phyloP scores from a whole-genome alignment of 352 stramenopile species.

The Phytophthora cryptogea region DNA sequence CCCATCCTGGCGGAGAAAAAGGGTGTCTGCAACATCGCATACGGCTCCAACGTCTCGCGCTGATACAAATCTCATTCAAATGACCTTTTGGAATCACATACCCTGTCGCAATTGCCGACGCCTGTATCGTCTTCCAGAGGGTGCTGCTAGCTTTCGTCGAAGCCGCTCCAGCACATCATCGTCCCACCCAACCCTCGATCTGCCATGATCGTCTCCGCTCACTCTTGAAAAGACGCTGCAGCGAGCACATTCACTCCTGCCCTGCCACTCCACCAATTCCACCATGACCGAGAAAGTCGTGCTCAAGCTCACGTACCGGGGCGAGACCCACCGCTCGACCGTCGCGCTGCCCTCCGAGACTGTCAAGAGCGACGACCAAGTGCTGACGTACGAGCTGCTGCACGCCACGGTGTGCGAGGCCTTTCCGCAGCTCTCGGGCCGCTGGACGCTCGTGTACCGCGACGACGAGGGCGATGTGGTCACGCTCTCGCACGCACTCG shows the following conservation, averaged over 20 bases:
- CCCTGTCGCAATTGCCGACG: not conserved
- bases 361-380: slow-evolving; percentile 17
- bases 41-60: not conserved
- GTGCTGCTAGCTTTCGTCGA: slow-evolving; percentile 6
- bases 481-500: slow-evolving; percentile 52
- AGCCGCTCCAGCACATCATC: slow-evolving; percentile 18
- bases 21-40: slow-evolving; percentile 3
- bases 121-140: not conserved
- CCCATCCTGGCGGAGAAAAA: slow-evolving; percentile 28
- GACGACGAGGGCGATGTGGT: slow-evolving; percentile 76
- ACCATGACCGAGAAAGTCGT: slow-evolving; percentile 36
- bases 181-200: slow-evolving; percentile 24
- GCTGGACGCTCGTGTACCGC: slow-evolving; percentile 66
- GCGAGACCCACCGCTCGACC: slow-evolving; percentile 51
- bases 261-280: not conserved
- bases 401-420: slow-evolving; percentile 40
- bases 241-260: slow-evolving; percentile 19
- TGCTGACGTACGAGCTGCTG: slow-evolving; percentile 53
- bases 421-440: slow-evolving; percentile 35
- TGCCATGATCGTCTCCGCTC: slow-evolving; percentile 11
- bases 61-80: not conserved
- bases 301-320: slow-evolving; percentile 61
- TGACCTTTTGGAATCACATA: slow-evolving; percentile 6
- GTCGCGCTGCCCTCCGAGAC: slow-evolving; percentile 28
- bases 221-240: slow-evolving; percentile 29